A percentile compares a stretch with the other conserved stretches of the same genome.
Evolutionary conservation across 768 basidiomycete genomes (phyloP).

Genomic region (Cytidiella melzeri): DNA sequence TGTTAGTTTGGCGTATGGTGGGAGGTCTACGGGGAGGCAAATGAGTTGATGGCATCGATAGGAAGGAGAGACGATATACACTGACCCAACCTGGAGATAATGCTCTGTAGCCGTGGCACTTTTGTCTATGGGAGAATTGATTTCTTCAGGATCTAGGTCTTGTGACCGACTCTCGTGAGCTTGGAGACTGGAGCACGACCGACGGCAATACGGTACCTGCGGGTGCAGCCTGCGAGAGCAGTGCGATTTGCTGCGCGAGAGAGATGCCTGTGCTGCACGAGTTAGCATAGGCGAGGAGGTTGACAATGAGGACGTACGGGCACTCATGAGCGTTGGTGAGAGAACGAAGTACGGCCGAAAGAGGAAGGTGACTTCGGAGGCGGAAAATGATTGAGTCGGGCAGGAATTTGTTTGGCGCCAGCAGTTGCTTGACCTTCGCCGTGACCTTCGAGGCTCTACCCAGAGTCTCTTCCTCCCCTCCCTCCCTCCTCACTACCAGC

Average conservation of each 20-base stretch:
- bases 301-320: constrained; percentile 2
- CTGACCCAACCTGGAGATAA: constrained; percentile 82
- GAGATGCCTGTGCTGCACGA: constrained; percentile 37
- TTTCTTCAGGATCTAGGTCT: constrained; percentile 77
- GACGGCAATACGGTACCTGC: constrained; percentile 47
- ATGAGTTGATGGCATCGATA: constrained; percentile 1
- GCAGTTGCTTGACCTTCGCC: not conserved
- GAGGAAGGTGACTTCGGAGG: constrained; percentile 7
- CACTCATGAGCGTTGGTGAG: constrained; percentile 1
- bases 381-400: constrained; percentile 8
- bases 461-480: constrained; percentile 14
- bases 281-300: not conserved
- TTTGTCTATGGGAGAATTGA: constrained; percentile 35
- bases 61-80: constrained; percentile 6
- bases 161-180: constrained; percentile 12
- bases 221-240: constrained; percentile 68
- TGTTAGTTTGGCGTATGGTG: constrained; percentile 52
- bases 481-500: constrained; percentile 8
- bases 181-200: not conserved
- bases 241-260: constrained; percentile 75
- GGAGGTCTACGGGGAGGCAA: constrained; percentile 49
- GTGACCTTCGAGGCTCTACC: not conserved
- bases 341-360: not conserved
- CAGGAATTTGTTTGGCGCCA: constrained; percentile 3
- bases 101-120: constrained; percentile 53